Percentiles rank a stretch among this genome's conserved stretches.
Conservation (phyloP, 495 filamentous ascomycete species). For the Neurospora discreta region DNA sequence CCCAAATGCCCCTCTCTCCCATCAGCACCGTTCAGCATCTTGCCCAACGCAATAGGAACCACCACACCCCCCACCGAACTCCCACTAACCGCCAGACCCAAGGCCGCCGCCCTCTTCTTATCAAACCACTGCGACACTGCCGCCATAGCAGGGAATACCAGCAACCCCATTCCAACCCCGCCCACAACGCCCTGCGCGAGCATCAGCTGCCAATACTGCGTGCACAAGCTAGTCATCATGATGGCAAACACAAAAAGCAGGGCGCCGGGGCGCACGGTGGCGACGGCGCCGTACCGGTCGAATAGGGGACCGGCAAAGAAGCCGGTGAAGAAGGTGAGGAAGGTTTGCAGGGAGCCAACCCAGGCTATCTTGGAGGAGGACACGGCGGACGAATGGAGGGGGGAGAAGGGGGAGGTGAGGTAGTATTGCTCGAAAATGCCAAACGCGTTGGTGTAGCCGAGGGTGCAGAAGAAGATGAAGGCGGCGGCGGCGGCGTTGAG, state of each 20-base stretch:
- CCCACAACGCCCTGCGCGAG: slow-evolving; percentile 49
- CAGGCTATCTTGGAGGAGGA: slow-evolving; percentile 42
- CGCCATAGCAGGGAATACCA: slow-evolving; percentile 41
- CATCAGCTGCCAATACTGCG: slow-evolving; percentile 49
- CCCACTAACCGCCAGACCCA: slow-evolving; percentile 45
- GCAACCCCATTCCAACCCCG: slow-evolving; percentile 38
- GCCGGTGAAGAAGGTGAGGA: slow-evolving; percentile 35
- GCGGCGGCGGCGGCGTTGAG: slow-evolving; percentile 13
- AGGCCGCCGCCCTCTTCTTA: slow-evolving; percentile 38
- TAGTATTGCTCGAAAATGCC: slow-evolving; percentile 52
- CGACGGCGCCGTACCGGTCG: slow-evolving; percentile 35
- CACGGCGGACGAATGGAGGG: slow-evolving; percentile 9
- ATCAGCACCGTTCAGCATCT: slow-evolving; percentile 23
- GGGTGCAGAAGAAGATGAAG: slow-evolving; percentile 35
- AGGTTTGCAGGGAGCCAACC: slow-evolving; percentile 42
- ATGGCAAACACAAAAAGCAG: slow-evolving; percentile 27
- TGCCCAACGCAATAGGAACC: slow-evolving; percentile 35
- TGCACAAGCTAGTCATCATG: slow-evolving; percentile 50
- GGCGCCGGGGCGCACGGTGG: slow-evolving; percentile 28
- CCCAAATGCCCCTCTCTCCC: slow-evolving; percentile 21
- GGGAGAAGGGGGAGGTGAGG: slow-evolving; percentile 3
- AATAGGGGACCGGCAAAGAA: slow-evolving; percentile 38
- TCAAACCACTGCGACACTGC: slow-evolving; percentile 45
- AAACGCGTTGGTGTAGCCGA: slow-evolving; percentile 54
- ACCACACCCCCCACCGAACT: slow-evolving; percentile 48